Percentiles rank a stretch among this genome's conserved stretches.
phyloP scores from a whole-genome alignment of 495 filamentous ascomycete species.

The Podospora didyma region DNA sequence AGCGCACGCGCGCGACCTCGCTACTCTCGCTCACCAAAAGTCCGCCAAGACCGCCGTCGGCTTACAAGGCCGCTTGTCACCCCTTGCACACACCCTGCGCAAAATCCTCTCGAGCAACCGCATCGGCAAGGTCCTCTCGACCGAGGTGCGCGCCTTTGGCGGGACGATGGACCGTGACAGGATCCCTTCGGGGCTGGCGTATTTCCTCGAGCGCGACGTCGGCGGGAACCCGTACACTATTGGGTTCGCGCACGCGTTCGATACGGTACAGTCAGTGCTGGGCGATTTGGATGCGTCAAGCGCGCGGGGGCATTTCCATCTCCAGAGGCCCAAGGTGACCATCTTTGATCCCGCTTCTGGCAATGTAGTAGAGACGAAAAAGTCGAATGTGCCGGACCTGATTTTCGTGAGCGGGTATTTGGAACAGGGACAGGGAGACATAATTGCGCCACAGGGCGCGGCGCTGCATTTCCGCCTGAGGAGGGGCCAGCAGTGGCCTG shows the following conservation, averaged over 20 bases:
- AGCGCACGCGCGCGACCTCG: constrained; percentile 39
- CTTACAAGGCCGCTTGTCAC: constrained; percentile 45
- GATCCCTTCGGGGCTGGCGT: constrained; percentile 31
- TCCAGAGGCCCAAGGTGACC: constrained; percentile 39
- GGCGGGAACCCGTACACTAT: constrained; percentile 53
- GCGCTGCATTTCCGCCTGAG: constrained; percentile 44
- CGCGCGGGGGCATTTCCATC: constrained; percentile 36
- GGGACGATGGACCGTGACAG: constrained; percentile 32
- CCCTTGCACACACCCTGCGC: constrained; percentile 40
- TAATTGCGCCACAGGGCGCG: constrained; percentile 22
- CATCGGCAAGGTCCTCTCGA: constrained; percentile 54
- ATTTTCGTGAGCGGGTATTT: constrained; percentile 45
- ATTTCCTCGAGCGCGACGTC: constrained; percentile 40
- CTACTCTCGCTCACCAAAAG: constrained; percentile 27
- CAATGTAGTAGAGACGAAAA: constrained; percentile 22
- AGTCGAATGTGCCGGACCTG: constrained; percentile 42
- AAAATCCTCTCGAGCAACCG: constrained; percentile 41
- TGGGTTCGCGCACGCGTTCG: constrained; percentile 43
- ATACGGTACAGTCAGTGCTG: constrained; percentile 38
- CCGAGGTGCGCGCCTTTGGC: constrained; percentile 39
- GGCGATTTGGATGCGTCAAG: constrained; percentile 38
- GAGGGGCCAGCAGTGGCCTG: constrained; percentile 46
- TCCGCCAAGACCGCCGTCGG: constrained; percentile 44
- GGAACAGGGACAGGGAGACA: constrained; percentile 15
- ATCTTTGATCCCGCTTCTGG: constrained; percentile 27